A percentile compares a stretch with the other conserved stretches of the same genome.
Conservation (phyloP, 106 monocot species). For the Acanthochlamys bracteata region DNA sequence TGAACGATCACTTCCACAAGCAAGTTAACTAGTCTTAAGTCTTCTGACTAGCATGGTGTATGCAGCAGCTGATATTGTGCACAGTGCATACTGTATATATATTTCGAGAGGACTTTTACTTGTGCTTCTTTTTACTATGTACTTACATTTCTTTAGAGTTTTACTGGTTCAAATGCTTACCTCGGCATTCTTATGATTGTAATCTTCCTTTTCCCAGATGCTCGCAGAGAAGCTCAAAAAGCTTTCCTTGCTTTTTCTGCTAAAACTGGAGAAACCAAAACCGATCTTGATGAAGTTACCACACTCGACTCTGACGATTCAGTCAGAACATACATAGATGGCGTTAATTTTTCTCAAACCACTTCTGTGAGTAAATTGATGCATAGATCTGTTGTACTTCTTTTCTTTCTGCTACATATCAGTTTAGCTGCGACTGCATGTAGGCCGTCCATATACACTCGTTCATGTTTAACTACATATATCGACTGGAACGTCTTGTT, state of each 20-base stretch:
- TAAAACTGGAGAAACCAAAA: constrained; percentile 21
- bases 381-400: not conserved
- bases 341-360: constrained; percentile 25
- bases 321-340: constrained; percentile 24
- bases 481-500: too few relatives aligned
- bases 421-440: not conserved
- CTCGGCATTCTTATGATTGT: not conserved
- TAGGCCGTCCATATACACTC: too few relatives aligned
- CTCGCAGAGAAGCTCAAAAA: constrained; percentile 89
- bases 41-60: too few relatives aligned
- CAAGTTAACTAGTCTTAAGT: too few relatives aligned
- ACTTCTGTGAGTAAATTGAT: constrained; percentile 54
- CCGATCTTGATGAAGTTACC: constrained; percentile 16
- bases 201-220: constrained; percentile 41
- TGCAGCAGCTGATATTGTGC: too few relatives aligned
- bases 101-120: too few relatives aligned
- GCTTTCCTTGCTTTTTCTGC: constrained; percentile 89
- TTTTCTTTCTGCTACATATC: not conserved
- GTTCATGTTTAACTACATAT: too few relatives aligned
- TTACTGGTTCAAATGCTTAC: not conserved
- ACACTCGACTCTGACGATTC: constrained; percentile 13
- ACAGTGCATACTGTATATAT: too few relatives aligned
- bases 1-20: too few relatives aligned
- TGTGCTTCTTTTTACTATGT: too few relatives aligned
- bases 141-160: too few relatives aligned